These are phyloP conservation scores for Salvia hispanica DNA, from an alignment of 257 asterid species.

Conservation along the genomic window DNA sequence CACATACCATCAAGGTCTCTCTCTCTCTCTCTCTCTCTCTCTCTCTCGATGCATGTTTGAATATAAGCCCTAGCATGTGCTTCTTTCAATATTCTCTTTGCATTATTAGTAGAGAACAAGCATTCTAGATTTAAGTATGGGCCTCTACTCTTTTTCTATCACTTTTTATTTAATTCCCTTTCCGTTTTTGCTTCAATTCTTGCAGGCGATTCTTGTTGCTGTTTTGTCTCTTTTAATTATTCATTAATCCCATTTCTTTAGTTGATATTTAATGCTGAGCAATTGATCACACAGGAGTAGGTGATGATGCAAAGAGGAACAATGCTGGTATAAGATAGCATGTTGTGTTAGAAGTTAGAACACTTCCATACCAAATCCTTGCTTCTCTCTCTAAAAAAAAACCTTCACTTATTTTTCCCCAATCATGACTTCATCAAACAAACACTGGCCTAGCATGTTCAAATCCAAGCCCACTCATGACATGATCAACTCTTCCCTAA, in stretches of 20 bases:
- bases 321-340: too few species aligned
- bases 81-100: constrained; percentile 65
- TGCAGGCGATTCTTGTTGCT: constrained; percentile 86
- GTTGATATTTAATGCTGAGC: too few species aligned
- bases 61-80: constrained; percentile 66
- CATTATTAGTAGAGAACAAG: constrained; percentile 48
- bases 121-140: constrained; percentile 54
- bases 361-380: too few species aligned
- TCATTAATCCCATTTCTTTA: neutral
- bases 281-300: too few species aligned
- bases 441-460: constrained; percentile 73
- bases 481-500: too few species aligned
- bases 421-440: constrained; percentile 54
- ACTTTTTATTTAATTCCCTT: constrained; percentile 55
- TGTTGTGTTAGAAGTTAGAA: too few species aligned
- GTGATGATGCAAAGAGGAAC: too few species aligned
- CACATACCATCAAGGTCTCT: constrained; percentile 51
- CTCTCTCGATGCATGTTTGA: constrained; percentile 49
- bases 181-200: constrained; percentile 48
- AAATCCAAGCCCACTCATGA: constrained; percentile 51
- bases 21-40: too few species aligned
- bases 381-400: too few species aligned
- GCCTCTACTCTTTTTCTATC: constrained; percentile 1
- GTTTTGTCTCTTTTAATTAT: constrained; percentile 35
- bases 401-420: too few species aligned